Evolutionary conservation across 345 rosid genomes (phyloP), one percentile per base, ranked within the genome.

Genomic region (Moringa oleifera): DNA sequence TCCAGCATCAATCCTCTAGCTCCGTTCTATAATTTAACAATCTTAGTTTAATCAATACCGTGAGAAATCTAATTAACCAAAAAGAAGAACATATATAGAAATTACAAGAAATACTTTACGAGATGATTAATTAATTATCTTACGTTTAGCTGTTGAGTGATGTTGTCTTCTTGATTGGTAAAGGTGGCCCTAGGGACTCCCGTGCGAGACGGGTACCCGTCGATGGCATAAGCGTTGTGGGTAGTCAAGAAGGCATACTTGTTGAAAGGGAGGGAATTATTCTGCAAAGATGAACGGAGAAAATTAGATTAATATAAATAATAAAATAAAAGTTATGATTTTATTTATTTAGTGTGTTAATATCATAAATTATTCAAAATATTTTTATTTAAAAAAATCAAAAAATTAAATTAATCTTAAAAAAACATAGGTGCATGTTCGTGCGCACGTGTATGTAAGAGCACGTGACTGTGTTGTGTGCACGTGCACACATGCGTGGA

Each of bases 151-250:
- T 87, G 90, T 23, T 77, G 57, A 21, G 85, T 69, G 66, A 87
- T 46, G 33, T 23, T 72, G 49, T 85, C 90, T 64, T 85, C 95
- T 66, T 87, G 95, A 74, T 87, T 84, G 10, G 83, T 71, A 16
- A 81, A 47, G 1, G 90, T 78, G 46, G 73, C 0, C 21, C 95
- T 71, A 31, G 87, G 86, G 53, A 67, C 73, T 19, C 79, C 80
- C 41, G n/a, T n/a, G n/a, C n/a, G n/a, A n/a, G n/a, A n/a, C n/a
- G n/a, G n/a, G n/a, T n/a, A n/a, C n/a, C 75, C 79, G 3, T 79
- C 81, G 22, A 83, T 85, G 28, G 90, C 95, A 64, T n/a, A 83
- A 0, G 95, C 79, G 52, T 87, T 87, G 78, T 87, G 88, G 88
- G 88, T 85, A 4, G 90, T 81, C 74, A 87, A 63, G 71, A 70